phyloP scores from a whole-genome alignment of 352 stramenopile genomes.

The Pythium phragmiticola region DNA sequence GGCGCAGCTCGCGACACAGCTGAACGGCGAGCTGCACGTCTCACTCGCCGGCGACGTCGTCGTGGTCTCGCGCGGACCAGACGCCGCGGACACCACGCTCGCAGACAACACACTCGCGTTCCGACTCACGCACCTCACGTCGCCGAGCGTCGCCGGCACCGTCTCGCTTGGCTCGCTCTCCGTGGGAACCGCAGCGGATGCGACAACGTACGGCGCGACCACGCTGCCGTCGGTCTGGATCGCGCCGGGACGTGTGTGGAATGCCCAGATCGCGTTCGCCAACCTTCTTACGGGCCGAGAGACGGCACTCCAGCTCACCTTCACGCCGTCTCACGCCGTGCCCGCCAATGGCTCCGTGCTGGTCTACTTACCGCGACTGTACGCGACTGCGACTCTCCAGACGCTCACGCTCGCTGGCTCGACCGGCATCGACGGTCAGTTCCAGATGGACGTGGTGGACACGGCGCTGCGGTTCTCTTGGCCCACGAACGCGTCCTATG shows the following conservation, averaged over 20 bases:
- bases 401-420: background rate
- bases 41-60: constrained; percentile 10
- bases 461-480: constrained; percentile 12
- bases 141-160: constrained; percentile 22
- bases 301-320: constrained; percentile 28
- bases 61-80: constrained; percentile 29
- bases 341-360: constrained; percentile 40
- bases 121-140: constrained; percentile 13
- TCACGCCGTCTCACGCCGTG: constrained; percentile 36
- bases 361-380: constrained; percentile 54
- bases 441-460: constrained; percentile 1
- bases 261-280: constrained; percentile 21
- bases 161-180: constrained; percentile 32
- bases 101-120: constrained; percentile 4
- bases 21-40: constrained; percentile 19
- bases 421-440: constrained; percentile 6
- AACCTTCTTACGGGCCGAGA: constrained; percentile 40
- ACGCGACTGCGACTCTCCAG: constrained; percentile 23
- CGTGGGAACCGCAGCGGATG: constrained; percentile 22
- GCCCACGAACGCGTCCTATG: constrained; percentile 4
- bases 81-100: constrained; percentile 12
- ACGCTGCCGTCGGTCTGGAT: constrained; percentile 34
- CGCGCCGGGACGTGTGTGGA: constrained; percentile 33
- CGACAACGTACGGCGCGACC: constrained; percentile 2
- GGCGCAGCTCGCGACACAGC: constrained; percentile 17